These are phyloP conservation scores for Anthostomella pinea DNA, from an alignment of 2,329 filamentous ascomycete genomes.

Conservation along the genomic window DNA sequence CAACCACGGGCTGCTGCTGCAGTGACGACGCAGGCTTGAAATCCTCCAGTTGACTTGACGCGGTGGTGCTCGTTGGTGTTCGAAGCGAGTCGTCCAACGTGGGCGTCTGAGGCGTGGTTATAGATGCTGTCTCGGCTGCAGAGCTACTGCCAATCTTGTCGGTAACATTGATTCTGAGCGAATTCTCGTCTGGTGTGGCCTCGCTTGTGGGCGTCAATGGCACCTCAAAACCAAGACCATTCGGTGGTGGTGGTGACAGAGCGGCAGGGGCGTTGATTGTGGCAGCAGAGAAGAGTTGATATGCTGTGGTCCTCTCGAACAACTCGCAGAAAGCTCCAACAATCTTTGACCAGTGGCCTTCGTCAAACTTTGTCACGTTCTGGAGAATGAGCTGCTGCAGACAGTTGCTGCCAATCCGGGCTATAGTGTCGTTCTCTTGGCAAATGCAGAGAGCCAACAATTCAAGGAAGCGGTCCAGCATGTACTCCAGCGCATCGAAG, in stretches of 20 bases:
- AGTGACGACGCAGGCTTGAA: conserved; percentile 75
- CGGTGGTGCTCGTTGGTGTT: conserved; percentile 25
- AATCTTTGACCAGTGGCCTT: conserved; percentile 89
- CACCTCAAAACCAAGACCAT: conserved; percentile 50
- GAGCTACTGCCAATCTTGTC: conserved; percentile 40
- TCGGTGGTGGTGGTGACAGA: conserved; percentile 48
- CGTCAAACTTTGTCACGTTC: conserved; percentile 88
- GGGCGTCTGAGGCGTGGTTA: conserved; percentile 19
- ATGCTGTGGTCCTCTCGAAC: conserved; percentile 90
- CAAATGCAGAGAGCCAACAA: conserved; percentile 94
- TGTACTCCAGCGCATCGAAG: conserved; percentile 92
- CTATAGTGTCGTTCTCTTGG: conserved; percentile 98
- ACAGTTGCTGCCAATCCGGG: conserved; percentile 96
- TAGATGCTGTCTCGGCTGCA: conserved; percentile 31
- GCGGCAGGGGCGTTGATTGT: conserved; percentile 53
- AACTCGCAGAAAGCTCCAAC: conserved; percentile 94
- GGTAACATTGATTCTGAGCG: conserved; percentile 58
- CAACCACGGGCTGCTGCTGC: conserved; percentile 85
- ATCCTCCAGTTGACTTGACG: conserved; percentile 68
- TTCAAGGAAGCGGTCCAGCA: conserved; percentile 96
- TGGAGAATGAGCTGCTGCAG: conserved; percentile 94
- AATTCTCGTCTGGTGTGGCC: conserved; percentile 47
- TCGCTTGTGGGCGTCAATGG: conserved; percentile 41
- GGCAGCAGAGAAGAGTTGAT: conserved; percentile 89
- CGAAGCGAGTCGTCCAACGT: conserved; percentile 19